A percentile compares a stretch with the other conserved stretches of the same genome.
Evolutionary conservation across 225 moss, liverwort and hornwort genomes (phyloP).

Genomic region (Marchantia polymorpha): DNA sequence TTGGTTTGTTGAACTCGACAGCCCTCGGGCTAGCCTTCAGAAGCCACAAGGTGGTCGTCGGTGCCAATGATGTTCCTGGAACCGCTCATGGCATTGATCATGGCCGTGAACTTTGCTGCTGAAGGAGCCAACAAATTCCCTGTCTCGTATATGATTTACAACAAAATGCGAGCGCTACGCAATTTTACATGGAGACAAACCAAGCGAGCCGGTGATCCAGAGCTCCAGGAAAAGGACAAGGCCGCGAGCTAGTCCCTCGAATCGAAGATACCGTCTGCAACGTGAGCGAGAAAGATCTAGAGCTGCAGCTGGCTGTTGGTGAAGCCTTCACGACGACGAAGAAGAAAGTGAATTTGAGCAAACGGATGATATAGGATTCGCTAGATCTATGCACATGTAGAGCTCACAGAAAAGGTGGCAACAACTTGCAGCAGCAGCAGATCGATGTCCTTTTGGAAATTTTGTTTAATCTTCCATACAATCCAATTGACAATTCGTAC

Average conservation of each 20-base stretch:
- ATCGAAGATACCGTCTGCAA: neutral
- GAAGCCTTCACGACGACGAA: neutral
- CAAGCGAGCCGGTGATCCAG: neutral
- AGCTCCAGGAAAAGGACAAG: slow-evolving; percentile 10
- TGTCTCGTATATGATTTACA: slow-evolving; percentile 11
- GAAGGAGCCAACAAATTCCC: slow-evolving; percentile 24
- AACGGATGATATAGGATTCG: neutral
- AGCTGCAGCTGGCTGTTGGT: slow-evolving; percentile 4
- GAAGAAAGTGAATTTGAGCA: neutral
- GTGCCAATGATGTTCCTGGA: slow-evolving; percentile 10
- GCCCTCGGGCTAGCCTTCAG: slow-evolving; percentile 1
- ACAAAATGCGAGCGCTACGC: slow-evolving; percentile 6
- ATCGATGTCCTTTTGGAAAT: neutral
- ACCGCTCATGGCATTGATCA: slow-evolving; percentile 24
- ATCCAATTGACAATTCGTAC: slow-evolving; percentile 12
- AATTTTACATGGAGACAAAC: neutral
- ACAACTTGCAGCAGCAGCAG: slow-evolving; percentile 17
- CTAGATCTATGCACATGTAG: neutral
- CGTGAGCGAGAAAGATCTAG: neutral
- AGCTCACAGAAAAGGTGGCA: slow-evolving; percentile 22
- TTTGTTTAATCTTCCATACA: slow-evolving; percentile 6
- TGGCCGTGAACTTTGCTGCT: slow-evolving; percentile 18
- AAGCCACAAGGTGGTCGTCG: slow-evolving; percentile 11
- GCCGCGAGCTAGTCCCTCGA: slow-evolving; percentile 8
- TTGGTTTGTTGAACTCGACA: slow-evolving; percentile 6